Evolutionary conservation across 2,329 filamentous ascomycete genomes (phyloP).

Genomic region (Talaromyces marneffei): DNA sequence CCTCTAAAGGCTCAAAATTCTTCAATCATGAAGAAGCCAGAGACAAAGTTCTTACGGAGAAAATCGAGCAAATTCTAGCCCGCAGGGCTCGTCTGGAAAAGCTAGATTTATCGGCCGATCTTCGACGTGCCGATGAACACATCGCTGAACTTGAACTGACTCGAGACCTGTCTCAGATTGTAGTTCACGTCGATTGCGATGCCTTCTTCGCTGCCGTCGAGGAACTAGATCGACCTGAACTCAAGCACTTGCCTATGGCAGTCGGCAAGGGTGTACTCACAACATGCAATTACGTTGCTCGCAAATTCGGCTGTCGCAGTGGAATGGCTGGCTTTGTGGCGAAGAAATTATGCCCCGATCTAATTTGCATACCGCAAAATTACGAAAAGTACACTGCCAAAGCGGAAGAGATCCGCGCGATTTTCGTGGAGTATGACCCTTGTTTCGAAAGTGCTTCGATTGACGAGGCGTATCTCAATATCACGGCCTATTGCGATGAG

Average conservation of each 20-base stretch:
- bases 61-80: constrained; percentile 72
- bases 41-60: constrained; percentile 75
- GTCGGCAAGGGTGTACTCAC: constrained; percentile 70
- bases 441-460: constrained; percentile 90
- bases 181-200: constrained; percentile 94
- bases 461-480: constrained; percentile 93
- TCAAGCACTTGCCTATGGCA: constrained; percentile 82
- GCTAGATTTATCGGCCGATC: constrained; percentile 65
- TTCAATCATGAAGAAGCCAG: constrained; percentile 84
- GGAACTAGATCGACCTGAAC: constrained; percentile 72
- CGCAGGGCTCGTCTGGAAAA: constrained; percentile 71
- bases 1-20: constrained; percentile 92
- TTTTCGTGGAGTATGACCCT: constrained; percentile 82
- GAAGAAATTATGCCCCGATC: constrained; percentile 81
- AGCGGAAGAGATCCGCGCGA: constrained; percentile 75
- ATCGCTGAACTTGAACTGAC: constrained; percentile 71
- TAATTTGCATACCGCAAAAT: constrained; percentile 76
- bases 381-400: constrained; percentile 89
- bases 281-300: constrained; percentile 80
- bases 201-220: constrained; percentile 97
- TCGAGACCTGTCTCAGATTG: constrained; percentile 73
- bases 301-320: constrained; percentile 83
- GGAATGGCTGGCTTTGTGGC: constrained; percentile 97
- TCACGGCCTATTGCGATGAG: constrained; percentile 74
- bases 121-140: constrained; percentile 72